phyloP scores from a whole-genome alignment of 148 eudicot species.

The Beta vulgaris region DNA sequence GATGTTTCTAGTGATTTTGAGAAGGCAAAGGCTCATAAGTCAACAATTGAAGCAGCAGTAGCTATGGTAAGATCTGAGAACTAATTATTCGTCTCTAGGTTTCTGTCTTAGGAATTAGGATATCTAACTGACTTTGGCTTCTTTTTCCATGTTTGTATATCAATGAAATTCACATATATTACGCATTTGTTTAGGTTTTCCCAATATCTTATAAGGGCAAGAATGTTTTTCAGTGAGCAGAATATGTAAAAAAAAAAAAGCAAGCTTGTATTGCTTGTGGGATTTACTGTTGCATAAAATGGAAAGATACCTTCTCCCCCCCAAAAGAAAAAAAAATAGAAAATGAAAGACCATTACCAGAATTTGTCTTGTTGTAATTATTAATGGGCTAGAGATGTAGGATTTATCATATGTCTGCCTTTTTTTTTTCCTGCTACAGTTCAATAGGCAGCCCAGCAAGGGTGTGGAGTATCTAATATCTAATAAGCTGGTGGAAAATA shows the following conservation, averaged over 20 bases:
- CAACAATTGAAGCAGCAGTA: constrained; percentile 84
- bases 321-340: too few relatives aligned
- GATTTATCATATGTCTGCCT: not conserved
- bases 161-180: not conserved
- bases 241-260: not conserved
- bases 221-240: not conserved
- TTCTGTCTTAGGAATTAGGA: not conserved
- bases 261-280: not conserved
- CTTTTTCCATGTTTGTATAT: not conserved
- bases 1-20: constrained; percentile 67
- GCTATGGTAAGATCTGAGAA: constrained; percentile 57
- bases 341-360: not conserved
- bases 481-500: constrained; percentile 79
- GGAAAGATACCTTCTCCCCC: too few relatives aligned
- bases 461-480: constrained; percentile 78
- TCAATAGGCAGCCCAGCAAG: constrained; percentile 74
- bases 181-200: not conserved
- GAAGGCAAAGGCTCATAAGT: constrained; percentile 96
- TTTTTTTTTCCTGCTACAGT: constrained; percentile 41
- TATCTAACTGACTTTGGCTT: not conserved
- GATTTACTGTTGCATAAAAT: not conserved
- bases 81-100: not conserved
- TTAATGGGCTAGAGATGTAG: constrained; percentile 6
- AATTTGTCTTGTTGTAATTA: not conserved
- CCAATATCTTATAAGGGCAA: not conserved